Base-by-base conservation (phyloP, 2,329 filamentous ascomycete species). In the Lasiodiplodia gonubiensis region DNA sequence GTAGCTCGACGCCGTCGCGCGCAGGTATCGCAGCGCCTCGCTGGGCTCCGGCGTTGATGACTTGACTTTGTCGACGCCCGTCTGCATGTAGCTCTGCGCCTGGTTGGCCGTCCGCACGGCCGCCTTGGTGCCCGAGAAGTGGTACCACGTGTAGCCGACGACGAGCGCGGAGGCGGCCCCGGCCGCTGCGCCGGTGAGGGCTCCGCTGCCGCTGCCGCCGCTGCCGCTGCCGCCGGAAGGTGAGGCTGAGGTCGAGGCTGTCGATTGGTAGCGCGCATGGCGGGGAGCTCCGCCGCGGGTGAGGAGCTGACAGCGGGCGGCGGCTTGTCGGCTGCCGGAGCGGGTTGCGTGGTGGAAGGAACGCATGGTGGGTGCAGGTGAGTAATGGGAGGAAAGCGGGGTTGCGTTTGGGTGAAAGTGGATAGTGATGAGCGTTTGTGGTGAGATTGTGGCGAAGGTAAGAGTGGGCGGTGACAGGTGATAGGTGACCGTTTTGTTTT, bases 1-100 rank as follows among this genome's bases (percentile, higher is more conserved):
- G 74, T 93, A 93, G 27, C 88, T 88, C 74, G 87, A 88, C 33
- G 88, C 87, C 14, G 89, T 88, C 67, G 88, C 81, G 73, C 88
- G 88, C 69, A 93, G 85, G 80, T 86, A 89, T 69, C 85, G 79
- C 48, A 92, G 81, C 1, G 90, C 89, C 76, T 91, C 85, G 70
- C 91, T 89, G 16, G 89, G 84, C 68, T 87, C 85, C 0, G 91
- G 90, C 0, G 89, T 86, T 54, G 84, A 83, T 66, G 89, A 79
- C 70, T 89, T 85, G 6, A 91, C 81, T 74, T 87, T 87, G 70
- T 88, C 80, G 39, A 86, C 85, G 1, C 89, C 85, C 8, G 83
- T 81, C 48, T 88, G 79, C 77, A 90, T 86, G 74, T 90, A 87
- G 65, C 82, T 79, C 74, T 88, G 85, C 2, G 88, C 86, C 64